phyloP scores from a whole-genome alignment of 345 rosid species.

The Hibiscus syriacus region DNA sequence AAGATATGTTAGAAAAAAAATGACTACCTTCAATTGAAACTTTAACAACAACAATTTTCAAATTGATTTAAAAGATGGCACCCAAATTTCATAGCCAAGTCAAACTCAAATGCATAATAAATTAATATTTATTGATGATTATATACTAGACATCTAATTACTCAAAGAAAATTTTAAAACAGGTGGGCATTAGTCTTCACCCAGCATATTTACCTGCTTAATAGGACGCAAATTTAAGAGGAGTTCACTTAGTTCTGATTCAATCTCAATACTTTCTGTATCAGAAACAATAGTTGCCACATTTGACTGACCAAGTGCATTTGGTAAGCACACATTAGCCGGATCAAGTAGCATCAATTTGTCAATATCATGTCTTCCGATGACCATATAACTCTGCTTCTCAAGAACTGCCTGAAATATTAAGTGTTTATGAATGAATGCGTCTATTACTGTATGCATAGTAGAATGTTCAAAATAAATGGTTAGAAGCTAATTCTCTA shows the following conservation, averaged over 20 bases:
- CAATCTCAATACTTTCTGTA: conserved; percentile 50
- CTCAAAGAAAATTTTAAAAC: neutral
- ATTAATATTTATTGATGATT: neutral
- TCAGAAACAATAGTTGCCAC: conserved; percentile 25
- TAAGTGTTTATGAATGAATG: conserved; percentile 15
- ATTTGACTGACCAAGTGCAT: conserved; percentile 39
- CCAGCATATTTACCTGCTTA: conserved; percentile 53
- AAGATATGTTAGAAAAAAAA: neutral
- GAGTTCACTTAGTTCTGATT: conserved; percentile 60
- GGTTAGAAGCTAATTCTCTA: neutral
- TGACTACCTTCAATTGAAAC: neutral
- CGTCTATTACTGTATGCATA: neutral
- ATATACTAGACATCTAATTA: neutral
- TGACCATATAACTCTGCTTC: conserved; percentile 95
- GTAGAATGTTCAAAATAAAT: neutral
- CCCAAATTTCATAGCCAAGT: neutral
- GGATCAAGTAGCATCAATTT: conserved; percentile 84
- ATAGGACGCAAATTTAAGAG: conserved; percentile 73
- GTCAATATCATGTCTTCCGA: conserved; percentile 96
- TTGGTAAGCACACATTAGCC: conserved; percentile 66
- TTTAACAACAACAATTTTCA: neutral
- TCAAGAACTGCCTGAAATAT: conserved; percentile 91
- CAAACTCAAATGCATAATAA: neutral
- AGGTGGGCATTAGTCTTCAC: neutral
- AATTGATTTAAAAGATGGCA: neutral